Conservation (phyloP, 2,329 filamentous ascomycete species). For the Dryadomyces quercus-mongolicae region DNA sequence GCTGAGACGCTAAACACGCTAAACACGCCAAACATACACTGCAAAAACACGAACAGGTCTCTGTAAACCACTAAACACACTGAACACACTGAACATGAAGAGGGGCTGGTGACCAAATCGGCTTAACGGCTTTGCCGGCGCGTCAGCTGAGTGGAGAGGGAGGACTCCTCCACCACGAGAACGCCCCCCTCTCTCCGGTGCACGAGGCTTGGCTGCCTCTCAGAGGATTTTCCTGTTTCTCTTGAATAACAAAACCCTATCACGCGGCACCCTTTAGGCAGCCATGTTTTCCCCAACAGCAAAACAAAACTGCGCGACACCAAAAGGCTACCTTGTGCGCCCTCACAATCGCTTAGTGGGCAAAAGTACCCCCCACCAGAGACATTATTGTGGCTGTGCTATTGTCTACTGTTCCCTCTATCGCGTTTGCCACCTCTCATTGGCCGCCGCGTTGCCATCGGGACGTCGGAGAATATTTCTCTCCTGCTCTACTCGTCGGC, state of each 20-base stretch:
- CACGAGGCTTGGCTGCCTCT: constrained; percentile 2
- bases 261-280: background rate
- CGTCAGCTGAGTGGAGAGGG: background rate
- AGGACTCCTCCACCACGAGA: too few relatives aligned
- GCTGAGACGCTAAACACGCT: too few relatives aligned
- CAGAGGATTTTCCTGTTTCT: background rate
- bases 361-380: background rate
- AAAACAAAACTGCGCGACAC: too few relatives aligned
- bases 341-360: background rate
- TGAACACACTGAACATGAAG: background rate
- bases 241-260: background rate
- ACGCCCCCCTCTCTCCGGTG: background rate
- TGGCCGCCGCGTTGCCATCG: too few relatives aligned
- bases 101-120: background rate
- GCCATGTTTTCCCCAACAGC: background rate
- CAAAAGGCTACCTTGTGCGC: background rate
- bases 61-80: too few relatives aligned
- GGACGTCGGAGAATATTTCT: too few relatives aligned
- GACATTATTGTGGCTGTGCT: background rate
- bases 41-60: too few relatives aligned
- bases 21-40: too few relatives aligned
- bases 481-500: too few relatives aligned
- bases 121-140: background rate
- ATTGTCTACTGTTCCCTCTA: background rate
- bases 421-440: too few relatives aligned